Evolutionary conservation across 2,329 filamentous ascomycete genomes (phyloP).

Genomic region (Alternaria conjuncta): DNA sequence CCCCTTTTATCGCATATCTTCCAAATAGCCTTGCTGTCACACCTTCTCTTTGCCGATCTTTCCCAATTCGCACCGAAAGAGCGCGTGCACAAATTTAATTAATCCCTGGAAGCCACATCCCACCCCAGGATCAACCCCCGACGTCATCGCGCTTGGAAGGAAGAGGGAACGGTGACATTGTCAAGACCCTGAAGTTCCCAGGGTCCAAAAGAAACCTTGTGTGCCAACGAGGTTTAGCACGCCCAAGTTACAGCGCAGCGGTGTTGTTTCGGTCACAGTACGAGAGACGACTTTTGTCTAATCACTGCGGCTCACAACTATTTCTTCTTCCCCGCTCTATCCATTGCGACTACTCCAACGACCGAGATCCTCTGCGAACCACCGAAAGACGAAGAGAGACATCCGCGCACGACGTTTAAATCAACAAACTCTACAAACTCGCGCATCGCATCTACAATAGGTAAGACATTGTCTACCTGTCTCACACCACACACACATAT

Average conservation of each 20-base stretch:
- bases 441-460: not conserved
- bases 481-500: not conserved
- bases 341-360: not conserved
- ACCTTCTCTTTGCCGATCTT: constrained; percentile 3
- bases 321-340: not conserved
- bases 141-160: constrained; percentile 7
- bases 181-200: not conserved
- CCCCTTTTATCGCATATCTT: not conserved
- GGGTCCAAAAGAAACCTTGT: not conserved
- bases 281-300: not conserved
- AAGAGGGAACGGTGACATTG: not conserved
- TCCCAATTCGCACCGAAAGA: constrained; percentile 1
- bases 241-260: not conserved
- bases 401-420: not conserved
- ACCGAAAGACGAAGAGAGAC: not conserved
- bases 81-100: constrained; percentile 1
- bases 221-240: not conserved
- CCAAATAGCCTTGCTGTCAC: not conserved
- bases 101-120: constrained; percentile 7
- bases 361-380: not conserved
- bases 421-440: not conserved
- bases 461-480: not conserved
- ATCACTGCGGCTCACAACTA: not conserved
- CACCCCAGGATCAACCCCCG: not conserved
- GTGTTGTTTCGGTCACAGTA: not conserved